phyloP scores from a whole-genome alignment of 2,329 filamentous ascomycete genomes.

The Alternaria gansuensis region DNA sequence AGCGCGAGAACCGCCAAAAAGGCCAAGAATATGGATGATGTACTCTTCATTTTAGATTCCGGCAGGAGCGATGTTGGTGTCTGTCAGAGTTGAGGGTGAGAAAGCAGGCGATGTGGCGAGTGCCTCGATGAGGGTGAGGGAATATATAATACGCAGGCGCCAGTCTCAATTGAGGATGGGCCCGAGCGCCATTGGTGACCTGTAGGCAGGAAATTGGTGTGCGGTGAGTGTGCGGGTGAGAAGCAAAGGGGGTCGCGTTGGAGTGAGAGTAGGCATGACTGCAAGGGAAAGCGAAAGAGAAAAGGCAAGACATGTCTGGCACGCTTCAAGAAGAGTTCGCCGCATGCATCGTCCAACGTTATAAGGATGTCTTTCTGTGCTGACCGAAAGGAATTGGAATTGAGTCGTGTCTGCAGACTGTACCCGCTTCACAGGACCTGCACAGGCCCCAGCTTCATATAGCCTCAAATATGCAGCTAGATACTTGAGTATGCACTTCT shows the following conservation, averaged over 20 bases:
- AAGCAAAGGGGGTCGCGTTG: not conserved
- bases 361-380: no score
- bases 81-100: not conserved
- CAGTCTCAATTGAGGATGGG: not conserved
- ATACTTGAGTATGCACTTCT: no score
- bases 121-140: not conserved
- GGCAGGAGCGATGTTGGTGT: not conserved
- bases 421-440: no score
- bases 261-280: not conserved
- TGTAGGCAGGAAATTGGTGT: not conserved
- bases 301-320: not conserved
- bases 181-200: not conserved
- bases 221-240: not conserved
- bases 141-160: not conserved
- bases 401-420: no score
- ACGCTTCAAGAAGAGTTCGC: not conserved
- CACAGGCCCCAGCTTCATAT: no score
- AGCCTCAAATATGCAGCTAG: no score
- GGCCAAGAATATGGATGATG: not conserved
- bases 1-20: not conserved
- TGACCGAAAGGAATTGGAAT: no score
- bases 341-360: not conserved
- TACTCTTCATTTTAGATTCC: not conserved
- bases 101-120: not conserved
- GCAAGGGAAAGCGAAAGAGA: not conserved